phyloP scores from a whole-genome alignment of 1,284 basidiomycete genomes.

The Ganoderma sp. region DNA sequence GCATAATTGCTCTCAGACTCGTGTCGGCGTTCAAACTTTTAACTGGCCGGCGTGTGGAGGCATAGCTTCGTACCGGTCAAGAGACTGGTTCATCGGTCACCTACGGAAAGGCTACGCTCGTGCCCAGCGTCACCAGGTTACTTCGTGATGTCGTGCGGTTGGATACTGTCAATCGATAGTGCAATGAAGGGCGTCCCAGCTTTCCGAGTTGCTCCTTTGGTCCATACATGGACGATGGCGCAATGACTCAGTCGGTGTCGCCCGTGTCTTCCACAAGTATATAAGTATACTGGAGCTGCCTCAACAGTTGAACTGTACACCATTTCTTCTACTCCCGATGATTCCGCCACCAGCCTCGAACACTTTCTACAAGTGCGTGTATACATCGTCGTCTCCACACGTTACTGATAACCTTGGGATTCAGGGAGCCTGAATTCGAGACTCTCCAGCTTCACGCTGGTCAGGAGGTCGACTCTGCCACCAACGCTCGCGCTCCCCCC shows the following conservation, averaged over 20 bases:
- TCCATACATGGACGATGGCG: background rate
- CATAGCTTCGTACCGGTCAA: background rate
- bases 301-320: background rate
- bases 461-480: slow-evolving; percentile 71
- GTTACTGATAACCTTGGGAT: background rate
- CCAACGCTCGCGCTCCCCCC: slow-evolving; percentile 82
- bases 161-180: background rate
- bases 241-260: background rate
- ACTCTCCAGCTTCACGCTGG: slow-evolving; percentile 87
- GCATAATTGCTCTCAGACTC: background rate
- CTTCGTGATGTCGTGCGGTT: background rate
- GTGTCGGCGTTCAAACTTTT: background rate
- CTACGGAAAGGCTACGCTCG: background rate
- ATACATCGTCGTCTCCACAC: background rate
- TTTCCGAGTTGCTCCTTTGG: slow-evolving; percentile 12
- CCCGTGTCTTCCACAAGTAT: background rate
- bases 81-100: background rate
- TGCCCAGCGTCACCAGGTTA: background rate
- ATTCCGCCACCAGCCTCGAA: slow-evolving; percentile 11
- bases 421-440: slow-evolving; percentile 75
- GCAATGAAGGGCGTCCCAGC: background rate
- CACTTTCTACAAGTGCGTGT: slow-evolving; percentile 16
- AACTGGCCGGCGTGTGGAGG: background rate
- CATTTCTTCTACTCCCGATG: background rate
- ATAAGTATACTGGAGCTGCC: background rate